Conservation (phyloP, 139 green algal species). For the Micromonas commoda region DNA sequence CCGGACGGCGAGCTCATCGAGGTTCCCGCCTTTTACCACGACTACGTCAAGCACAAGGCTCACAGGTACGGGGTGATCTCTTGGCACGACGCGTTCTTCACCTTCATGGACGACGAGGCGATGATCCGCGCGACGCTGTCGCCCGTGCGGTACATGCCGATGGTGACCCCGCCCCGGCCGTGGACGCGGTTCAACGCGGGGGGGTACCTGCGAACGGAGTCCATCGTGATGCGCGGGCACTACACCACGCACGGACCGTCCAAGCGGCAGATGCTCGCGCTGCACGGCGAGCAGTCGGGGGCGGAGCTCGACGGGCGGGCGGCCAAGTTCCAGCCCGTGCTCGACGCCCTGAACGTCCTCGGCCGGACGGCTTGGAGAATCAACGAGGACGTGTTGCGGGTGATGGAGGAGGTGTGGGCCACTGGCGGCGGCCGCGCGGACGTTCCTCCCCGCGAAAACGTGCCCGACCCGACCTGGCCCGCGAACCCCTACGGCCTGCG, state of each 20-base stretch:
- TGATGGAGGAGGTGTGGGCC: conserved; percentile 38
- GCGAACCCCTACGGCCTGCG: not conserved
- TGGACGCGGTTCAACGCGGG: conserved; percentile 7
- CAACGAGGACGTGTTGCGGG: conserved; percentile 35
- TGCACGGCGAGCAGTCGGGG: not conserved
- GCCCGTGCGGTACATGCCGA: conserved; percentile 5
- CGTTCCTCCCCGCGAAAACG: not conserved
- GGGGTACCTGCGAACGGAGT: not conserved
- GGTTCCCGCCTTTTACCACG: conserved; percentile 19
- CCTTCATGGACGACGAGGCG: not conserved
- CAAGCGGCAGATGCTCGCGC: not conserved
- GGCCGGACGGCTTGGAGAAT: conserved; percentile 57
- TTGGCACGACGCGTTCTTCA: conserved; percentile 1
- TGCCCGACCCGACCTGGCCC: not conserved
- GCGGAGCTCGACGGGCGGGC: not conserved
- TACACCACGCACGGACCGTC: conserved; percentile 13
- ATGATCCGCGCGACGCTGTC: not conserved
- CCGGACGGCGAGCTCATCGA: not conserved
- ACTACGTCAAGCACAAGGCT: not conserved
- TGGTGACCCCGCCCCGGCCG: conserved; percentile 16
- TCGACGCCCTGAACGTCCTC: conserved; percentile 72
- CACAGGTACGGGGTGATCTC: not conserved
- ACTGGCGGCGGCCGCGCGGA: conserved; percentile 29
- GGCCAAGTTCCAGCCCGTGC: conserved; percentile 40
- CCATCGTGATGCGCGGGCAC: conserved; percentile 13